Evolutionary conservation across 768 basidiomycete genomes (phyloP), one percentile per base, ranked within the genome.

Genomic region (Mycena rebaudengoi): DNA sequence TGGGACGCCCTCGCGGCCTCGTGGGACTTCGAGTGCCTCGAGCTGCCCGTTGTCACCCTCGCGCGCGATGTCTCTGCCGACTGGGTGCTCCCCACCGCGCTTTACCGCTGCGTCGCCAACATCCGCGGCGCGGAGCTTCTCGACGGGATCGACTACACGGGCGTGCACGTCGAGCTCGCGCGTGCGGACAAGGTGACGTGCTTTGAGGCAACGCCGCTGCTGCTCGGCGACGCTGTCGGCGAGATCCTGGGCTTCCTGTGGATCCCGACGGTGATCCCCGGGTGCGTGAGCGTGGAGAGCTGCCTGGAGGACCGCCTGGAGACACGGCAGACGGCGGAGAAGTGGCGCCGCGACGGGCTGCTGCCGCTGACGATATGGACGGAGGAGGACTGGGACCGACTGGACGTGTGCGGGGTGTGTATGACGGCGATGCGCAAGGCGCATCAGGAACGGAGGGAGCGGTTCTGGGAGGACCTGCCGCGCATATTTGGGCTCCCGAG

Each of bases 21-120:
- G 0, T 68, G 52, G 40, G 66, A 68, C 45, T 56, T 41, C 18
- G 46, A 48, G 26, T 44, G 64, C 59, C 62, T 68, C 44, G 66
- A 68, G 66, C 59, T 68, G n/a, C 66, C 66, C 13, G 62, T 68
- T n/a, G 26, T 68, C 41, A 68, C 66, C 20, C 66, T 68, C 20
- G 66, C 66, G 7, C 33, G 66, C 10, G 52, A 32, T 4, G 59
- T 54, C 12, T 26, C 45, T 18, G 62, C 62, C 14, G 29, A 55
- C 20, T 68, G 66, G 66, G 43, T 68, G 13, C 40, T 68, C n/a
- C 66, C 66, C 1, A 32, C 62, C 26, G 66, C 62, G 41, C 64
- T 68, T 25, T 60, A 49, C 37, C 41, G 66, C 13, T 58, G 54
- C 35, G 18, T 56, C 14, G 62, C 62, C 10, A 50, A 54, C 13